Evolutionary conservation across 352 stramenopile species (phyloP), one percentile per base, ranked within the genome.

Genomic region (Bremia lactucae): DNA sequence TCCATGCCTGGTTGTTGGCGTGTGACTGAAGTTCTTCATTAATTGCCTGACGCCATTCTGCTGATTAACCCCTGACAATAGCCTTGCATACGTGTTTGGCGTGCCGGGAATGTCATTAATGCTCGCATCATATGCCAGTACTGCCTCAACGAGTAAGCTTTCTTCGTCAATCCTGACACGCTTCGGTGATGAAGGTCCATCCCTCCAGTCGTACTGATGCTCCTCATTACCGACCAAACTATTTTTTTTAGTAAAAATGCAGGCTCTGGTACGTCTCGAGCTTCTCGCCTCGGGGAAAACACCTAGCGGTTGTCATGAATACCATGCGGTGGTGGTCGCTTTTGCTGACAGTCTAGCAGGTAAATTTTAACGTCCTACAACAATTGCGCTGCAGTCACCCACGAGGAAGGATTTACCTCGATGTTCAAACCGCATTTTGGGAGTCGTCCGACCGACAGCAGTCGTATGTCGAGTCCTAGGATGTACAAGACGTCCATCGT

Each of bases 401-500:
- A 52, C 15, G 45, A 42, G 2, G 22, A 41, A 33, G 18, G 36
- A 9, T 46, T 34, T 14, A 45, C n/a, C n/a, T 40, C 13, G 55
- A 59, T 43, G 19, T 1, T 46, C 14, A 63, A 2, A 3, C 34
- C 29, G 4, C 37, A 23, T 38, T 44, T 19, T 4, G 55, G 23
- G 2, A 60, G 43, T 31, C 56, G 60, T 10, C 43, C 19, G 21
- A 36, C 2, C 31, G 31, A 36, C 14, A 36, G 31, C 28, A 34
- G 28, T n/a, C 28, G 28, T 18, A 25, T 33, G 20, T 55, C 37
- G 11, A 55, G 31, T n/a, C 26, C 42, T 11, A 44, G 55, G 22
- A 64, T 52, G 31, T 52, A 36, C 1, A 59, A 14, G 10, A 42
- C 36, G 6, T 52, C 23, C 11, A 42, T n/a, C 21, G 40, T 53